phyloP scores from a whole-genome alignment of 192 early-diverging fungal species.

The Diversispora eburnea region DNA sequence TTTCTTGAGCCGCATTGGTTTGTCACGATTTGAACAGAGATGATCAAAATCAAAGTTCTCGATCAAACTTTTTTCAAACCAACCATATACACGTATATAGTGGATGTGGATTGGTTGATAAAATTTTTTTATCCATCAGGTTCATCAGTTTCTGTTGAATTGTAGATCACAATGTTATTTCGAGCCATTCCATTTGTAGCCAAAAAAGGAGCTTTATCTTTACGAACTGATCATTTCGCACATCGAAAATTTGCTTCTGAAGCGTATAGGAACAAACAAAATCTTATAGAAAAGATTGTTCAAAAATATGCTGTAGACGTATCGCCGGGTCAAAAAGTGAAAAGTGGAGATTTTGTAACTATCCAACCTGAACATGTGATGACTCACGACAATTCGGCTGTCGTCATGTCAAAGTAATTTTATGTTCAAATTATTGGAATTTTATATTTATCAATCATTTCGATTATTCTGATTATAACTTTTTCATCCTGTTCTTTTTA shows the following conservation, averaged over 20 bases:
- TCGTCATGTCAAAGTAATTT: slow-evolving; percentile 83
- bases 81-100: too few species aligned
- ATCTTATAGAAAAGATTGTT: slow-evolving; percentile 93
- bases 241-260: not conserved
- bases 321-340: slow-evolving; percentile 59
- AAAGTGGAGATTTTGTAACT: slow-evolving; percentile 90
- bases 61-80: too few species aligned
- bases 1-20: too few species aligned
- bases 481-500: slow-evolving; percentile 32
- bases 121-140: too few species aligned
- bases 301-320: slow-evolving; percentile 86
- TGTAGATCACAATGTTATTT: too few species aligned
- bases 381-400: slow-evolving; percentile 97
- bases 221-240: too few species aligned
- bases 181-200: too few species aligned
- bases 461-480: not conserved
- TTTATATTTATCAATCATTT: slow-evolving; percentile 8
- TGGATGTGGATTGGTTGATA: too few species aligned
- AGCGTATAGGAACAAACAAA: slow-evolving; percentile 49
- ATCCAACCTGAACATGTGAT: slow-evolving; percentile 90
- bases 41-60: too few species aligned
- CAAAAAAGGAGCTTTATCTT: too few species aligned
- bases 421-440: not conserved
- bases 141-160: too few species aligned
- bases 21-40: too few species aligned